Base-by-base conservation (phyloP, 257 asterid species). In the Capsicum pubescens region DNA sequence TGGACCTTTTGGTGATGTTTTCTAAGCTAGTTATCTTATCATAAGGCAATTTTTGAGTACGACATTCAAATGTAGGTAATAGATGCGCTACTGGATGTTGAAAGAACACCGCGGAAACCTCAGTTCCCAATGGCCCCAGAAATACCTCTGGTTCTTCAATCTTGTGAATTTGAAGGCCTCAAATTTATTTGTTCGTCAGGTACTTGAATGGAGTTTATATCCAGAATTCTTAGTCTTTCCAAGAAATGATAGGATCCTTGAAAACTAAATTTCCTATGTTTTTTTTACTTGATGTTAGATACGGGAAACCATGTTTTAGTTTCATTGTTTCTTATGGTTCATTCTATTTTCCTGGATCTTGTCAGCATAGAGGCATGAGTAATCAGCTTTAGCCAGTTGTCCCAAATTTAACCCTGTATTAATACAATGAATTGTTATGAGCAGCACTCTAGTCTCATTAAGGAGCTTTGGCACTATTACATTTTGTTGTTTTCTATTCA, bases 91-190 rank as follows among this genome's bases (percentile, higher is more conserved):
- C 92, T 96, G 86, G 95, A 96, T 87, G 85, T 89, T 48, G 91
- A 91, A 84, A 87, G 83, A 86, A 91, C 93, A 50, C 94, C 95
- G 79, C 95, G 93, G 90, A 96, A 96, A 91, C 98, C 99, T 79
- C 98, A 94, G 86, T 96, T 92, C 85, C 85, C 54, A 82, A 91
- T 96, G 98, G 98, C 99, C 86, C 90, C 95, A 44, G 99, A 92
- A 88, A 86, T 90, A 83, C 99, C 98, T 63, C 87, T 96, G 84
- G 97, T 96, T 88, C 98, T 96, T 91, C 97, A 90, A 84, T 93
- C 97, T 44, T 94, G 99, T 87, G 98, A 94, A 88, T 96, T 96
- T 84, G 95, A 92, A 84, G 95, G 88, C 82, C 94, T 96, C 87
- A 85, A 82, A 80, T 96, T 96, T 88, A 84, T 85, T 86, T 94